phyloP scores from a whole-genome alignment of 768 basidiomycete genomes.

The Mycena belliarum region DNA sequence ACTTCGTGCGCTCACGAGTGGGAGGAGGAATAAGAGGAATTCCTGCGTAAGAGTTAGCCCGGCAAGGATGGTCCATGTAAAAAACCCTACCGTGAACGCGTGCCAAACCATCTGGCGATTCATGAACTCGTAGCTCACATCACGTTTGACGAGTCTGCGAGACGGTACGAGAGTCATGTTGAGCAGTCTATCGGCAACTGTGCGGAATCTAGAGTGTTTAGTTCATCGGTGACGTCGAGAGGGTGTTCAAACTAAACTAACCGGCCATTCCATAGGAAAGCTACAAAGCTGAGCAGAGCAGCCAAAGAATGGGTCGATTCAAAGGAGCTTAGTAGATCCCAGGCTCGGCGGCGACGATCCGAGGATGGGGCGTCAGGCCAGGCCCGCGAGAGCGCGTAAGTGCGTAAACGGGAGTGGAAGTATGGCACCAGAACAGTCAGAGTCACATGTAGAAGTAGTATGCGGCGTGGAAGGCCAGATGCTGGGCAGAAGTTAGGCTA shows the following conservation, averaged over 20 bases:
- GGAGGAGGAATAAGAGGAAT: slow-evolving; percentile 90
- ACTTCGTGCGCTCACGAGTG: slow-evolving; percentile 71
- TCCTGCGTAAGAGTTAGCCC: slow-evolving; percentile 56
- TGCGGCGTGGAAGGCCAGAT: slow-evolving; percentile 62
- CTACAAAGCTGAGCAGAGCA: slow-evolving; percentile 73
- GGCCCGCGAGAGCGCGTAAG: slow-evolving; percentile 75
- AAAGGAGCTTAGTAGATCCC: slow-evolving; percentile 64
- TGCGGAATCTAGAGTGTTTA: slow-evolving; percentile 67
- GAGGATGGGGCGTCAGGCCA: slow-evolving; percentile 92
- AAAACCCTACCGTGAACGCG: slow-evolving; percentile 88
- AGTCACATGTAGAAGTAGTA: slow-evolving; percentile 64
- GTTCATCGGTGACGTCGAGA: not conserved
- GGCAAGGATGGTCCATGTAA: not conserved
- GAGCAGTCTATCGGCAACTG: slow-evolving; percentile 77
- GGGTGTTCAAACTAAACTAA: slow-evolving; percentile 36
- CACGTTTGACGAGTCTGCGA: slow-evolving; percentile 65
- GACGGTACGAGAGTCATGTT: slow-evolving; percentile 74
- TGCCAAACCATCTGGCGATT: slow-evolving; percentile 99
- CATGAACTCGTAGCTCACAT: slow-evolving; percentile 98
- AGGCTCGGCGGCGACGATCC: slow-evolving; percentile 70
- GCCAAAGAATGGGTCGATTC: slow-evolving; percentile 69
- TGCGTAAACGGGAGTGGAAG: slow-evolving; percentile 69
- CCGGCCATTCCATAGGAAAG: slow-evolving; percentile 88
- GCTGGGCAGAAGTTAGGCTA: slow-evolving; percentile 38
- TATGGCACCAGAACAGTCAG: slow-evolving; percentile 81